Evolutionary conservation across 2,329 filamentous ascomycete genomes (phyloP).

Genomic region (Talaromyces verruculosus): DNA sequence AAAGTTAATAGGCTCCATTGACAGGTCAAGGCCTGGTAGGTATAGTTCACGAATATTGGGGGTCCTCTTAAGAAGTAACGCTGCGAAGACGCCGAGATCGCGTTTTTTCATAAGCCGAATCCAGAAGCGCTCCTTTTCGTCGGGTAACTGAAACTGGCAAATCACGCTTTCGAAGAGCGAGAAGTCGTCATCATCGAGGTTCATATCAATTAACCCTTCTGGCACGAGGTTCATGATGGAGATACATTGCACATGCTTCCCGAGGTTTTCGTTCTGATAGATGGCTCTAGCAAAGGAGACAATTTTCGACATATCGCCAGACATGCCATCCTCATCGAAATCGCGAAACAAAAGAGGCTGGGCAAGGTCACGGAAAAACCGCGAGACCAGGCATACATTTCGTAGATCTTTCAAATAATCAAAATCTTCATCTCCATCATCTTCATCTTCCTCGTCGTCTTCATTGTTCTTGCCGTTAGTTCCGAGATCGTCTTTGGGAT

Average conservation of each 20-base stretch:
- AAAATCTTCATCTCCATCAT: background rate
- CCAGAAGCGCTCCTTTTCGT: slow-evolving; percentile 25
- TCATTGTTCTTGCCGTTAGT: background rate
- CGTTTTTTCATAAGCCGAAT: slow-evolving; percentile 12
- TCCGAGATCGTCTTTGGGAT: background rate
- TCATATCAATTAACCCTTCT: background rate
- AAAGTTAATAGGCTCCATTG: background rate
- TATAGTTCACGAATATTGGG: slow-evolving; percentile 25
- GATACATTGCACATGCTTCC: slow-evolving; percentile 23
- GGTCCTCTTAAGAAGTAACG: slow-evolving; percentile 25
- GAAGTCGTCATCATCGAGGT: background rate
- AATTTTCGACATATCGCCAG: slow-evolving; percentile 5
- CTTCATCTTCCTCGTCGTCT: background rate
- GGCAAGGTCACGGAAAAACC: slow-evolving; percentile 24
- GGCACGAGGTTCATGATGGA: slow-evolving; percentile 3
- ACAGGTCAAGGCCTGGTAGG: slow-evolving; percentile 22
- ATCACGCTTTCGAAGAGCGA: background rate
- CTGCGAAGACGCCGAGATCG: slow-evolving; percentile 23
- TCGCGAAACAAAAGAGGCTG: slow-evolving; percentile 28
- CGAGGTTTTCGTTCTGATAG: slow-evolving; percentile 25
- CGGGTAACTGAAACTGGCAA: slow-evolving; percentile 12
- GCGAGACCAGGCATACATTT: slow-evolving; percentile 28
- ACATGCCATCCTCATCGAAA: slow-evolving; percentile 21
- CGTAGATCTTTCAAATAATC: slow-evolving; percentile 18
- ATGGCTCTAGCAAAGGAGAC: slow-evolving; percentile 24